A percentile compares a stretch with the other conserved stretches of the same genome.
These are phyloP conservation scores for Aureobasidium lini DNA, from an alignment of 2,329 filamentous ascomycete species.

Conservation along the genomic window DNA sequence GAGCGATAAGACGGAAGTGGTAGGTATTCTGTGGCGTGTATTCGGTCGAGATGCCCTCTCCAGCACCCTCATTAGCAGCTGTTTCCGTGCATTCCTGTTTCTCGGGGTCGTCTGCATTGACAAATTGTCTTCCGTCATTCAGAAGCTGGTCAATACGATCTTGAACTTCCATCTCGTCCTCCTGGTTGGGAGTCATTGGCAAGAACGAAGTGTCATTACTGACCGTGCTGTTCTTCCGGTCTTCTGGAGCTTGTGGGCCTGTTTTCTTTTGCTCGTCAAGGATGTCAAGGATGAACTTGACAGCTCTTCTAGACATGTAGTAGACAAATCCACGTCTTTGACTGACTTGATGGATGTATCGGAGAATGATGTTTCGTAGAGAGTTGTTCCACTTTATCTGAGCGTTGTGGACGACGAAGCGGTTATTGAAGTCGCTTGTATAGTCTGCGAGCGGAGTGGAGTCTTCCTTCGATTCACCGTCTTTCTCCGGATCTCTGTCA, in stretches of 20 bases:
- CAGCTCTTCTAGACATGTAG: slow-evolving; percentile 88
- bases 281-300: slow-evolving; percentile 97
- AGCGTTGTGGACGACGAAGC: slow-evolving; percentile 95
- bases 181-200: slow-evolving; percentile 39
- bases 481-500: slow-evolving; percentile 25
- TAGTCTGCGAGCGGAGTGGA: slow-evolving; percentile 70
- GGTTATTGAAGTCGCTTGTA: slow-evolving; percentile 92
- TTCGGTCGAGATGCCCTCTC: slow-evolving; percentile 73
- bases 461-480: slow-evolving; percentile 45
- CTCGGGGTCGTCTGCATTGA: slow-evolving; percentile 58
- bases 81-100: slow-evolving; percentile 25
- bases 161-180: slow-evolving; percentile 63
- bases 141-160: slow-evolving; percentile 81
- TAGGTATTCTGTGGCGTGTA: slow-evolving; percentile 91
- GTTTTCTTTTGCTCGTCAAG: slow-evolving; percentile 86
- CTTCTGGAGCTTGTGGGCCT: slow-evolving; percentile 34
- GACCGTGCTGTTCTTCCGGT: not conserved
- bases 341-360: slow-evolving; percentile 95
- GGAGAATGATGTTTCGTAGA: slow-evolving; percentile 87
- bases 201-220: slow-evolving; percentile 4
- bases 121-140: slow-evolving; percentile 74
- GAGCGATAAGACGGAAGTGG: slow-evolving; percentile 87
- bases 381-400: slow-evolving; percentile 99
- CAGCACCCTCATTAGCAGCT: slow-evolving; percentile 37
- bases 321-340: slow-evolving; percentile 95